Evolutionary conservation across 495 filamentous ascomycete species (phyloP).

Genomic region (Hypoxylon lenormandii): DNA sequence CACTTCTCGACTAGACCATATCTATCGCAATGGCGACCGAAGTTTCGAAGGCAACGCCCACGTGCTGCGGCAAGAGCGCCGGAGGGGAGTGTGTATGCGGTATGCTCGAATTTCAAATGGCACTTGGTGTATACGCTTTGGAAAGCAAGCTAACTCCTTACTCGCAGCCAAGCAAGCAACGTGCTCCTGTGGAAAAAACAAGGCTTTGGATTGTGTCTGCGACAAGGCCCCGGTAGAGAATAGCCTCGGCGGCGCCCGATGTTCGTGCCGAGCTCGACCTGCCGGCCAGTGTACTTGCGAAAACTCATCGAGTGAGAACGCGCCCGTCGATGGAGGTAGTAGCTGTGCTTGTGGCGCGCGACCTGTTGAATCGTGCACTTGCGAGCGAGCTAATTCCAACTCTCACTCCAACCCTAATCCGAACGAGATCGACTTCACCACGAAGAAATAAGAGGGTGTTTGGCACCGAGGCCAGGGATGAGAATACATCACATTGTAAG

Average conservation of each 20-base stretch:
- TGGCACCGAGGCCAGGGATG: too few species aligned
- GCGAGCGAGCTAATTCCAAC: constrained; percentile 72
- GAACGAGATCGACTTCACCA: constrained; percentile 85
- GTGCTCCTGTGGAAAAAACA: constrained; percentile 90
- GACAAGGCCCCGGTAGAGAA: constrained; percentile 83
- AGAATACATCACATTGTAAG: too few species aligned
- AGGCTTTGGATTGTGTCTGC: constrained; percentile 87
- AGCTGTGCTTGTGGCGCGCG: constrained; percentile 83
- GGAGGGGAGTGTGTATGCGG: constrained; percentile 63
- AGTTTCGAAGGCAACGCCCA: constrained; percentile 53
- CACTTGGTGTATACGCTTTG: background rate
- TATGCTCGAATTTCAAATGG: constrained; percentile 42
- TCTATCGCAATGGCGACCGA: constrained; percentile 45
- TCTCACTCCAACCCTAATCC: constrained; percentile 53
- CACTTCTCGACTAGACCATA: background rate
- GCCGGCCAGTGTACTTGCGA: constrained; percentile 86
- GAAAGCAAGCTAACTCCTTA: constrained; percentile 18
- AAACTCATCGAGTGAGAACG: constrained; percentile 78
- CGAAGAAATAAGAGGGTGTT: constrained; percentile 58
- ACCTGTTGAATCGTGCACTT: constrained; percentile 80
- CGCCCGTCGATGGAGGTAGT: constrained; percentile 57
- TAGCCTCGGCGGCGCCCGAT: constrained; percentile 74
- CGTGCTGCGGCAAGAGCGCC: constrained; percentile 65
- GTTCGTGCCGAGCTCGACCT: constrained; percentile 82
- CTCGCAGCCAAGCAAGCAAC: constrained; percentile 66